phyloP scores from a whole-genome alignment of 1,284 basidiomycete species.

The Moesziomyces parantarcticus region DNA sequence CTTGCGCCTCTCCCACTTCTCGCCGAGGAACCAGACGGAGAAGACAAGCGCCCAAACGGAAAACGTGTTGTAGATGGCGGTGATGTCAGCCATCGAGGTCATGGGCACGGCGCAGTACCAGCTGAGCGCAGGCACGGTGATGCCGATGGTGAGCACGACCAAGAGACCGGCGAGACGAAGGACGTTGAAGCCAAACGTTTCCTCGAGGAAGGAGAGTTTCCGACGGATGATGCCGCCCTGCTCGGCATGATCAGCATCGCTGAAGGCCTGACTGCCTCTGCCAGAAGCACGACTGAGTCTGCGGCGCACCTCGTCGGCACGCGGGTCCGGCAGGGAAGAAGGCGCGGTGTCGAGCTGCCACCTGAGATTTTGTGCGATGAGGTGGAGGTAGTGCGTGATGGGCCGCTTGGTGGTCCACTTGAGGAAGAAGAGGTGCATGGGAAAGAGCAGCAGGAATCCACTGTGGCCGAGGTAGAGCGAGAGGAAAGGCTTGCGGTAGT shows the following conservation, averaged over 20 bases:
- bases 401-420: constrained; percentile 37
- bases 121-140: constrained; percentile 63
- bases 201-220: constrained; percentile 19
- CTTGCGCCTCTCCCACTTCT: constrained; percentile 61
- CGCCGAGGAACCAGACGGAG: constrained; percentile 64
- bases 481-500: constrained; percentile 64
- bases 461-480: constrained; percentile 64
- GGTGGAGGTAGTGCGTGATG: constrained; percentile 49
- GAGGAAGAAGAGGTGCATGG: constrained; percentile 58
- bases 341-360: constrained; percentile 58
- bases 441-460: constrained; percentile 59
- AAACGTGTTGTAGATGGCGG: constrained; percentile 67
- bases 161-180: constrained; percentile 43
- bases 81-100: constrained; percentile 67
- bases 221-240: constrained; percentile 12
- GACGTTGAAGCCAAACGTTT: constrained; percentile 42
- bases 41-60: constrained; percentile 67
- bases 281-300: constrained; percentile 38
- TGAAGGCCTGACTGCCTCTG: constrained; percentile 3
- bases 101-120: constrained; percentile 66
- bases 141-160: constrained; percentile 55
- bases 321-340: constrained; percentile 18
- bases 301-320: constrained; percentile 38
- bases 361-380: constrained; percentile 56
- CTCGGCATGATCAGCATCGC: constrained; percentile 1